Evolutionary conservation across 441 rosid genomes (phyloP), one percentile per base, ranked within the genome.

Genomic region (Croton laevigatus): DNA sequence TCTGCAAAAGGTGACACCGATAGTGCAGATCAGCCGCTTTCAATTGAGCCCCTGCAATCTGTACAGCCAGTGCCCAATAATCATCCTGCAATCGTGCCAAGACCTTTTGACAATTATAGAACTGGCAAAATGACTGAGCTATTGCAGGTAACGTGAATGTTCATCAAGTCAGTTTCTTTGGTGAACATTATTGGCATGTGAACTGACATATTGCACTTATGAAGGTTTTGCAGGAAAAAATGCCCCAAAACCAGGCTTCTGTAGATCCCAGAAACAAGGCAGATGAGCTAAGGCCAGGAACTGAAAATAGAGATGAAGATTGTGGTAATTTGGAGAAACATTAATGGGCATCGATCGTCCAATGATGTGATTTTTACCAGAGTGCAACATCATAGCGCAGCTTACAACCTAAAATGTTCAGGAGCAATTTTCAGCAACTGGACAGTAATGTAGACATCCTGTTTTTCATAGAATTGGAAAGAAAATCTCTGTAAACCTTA

Each of bases 141-240:
- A 17, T 82, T 90, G 81, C 90, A 87, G 97, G 98, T 92, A 83
- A 55, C 38, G 46, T 58, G 45, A 19, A 38, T 27, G 61, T 48
- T 8, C 6, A 69, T 57, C 54, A 67, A 9, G 46, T 45, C 34
- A 65, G 46, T 9, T n/a, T 19, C 17, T 23, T 34, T 52, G 58
- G 8, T 6, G 5, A 45, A 13, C 46, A 53, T 60, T 6, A 61
- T 13, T 68, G 36, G 17, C 58, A 14, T 27, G 5, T 40, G 40
- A 52, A 51, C 76, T 52, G 23, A 78, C 73, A 3, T 17, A 12
- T 38, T 10, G 49, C 45, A 1, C 40, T 67, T 62, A 71, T 57
- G 75, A 72, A 88, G 94, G 93, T 91, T 75, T 87, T 95, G 85
- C 99, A 88, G 93, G 97, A 84, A 75, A 92, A 85, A 76, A 89